phyloP scores from a whole-genome alignment of 2,329 filamentous ascomycete species.

The Alternaria sp. region DNA sequence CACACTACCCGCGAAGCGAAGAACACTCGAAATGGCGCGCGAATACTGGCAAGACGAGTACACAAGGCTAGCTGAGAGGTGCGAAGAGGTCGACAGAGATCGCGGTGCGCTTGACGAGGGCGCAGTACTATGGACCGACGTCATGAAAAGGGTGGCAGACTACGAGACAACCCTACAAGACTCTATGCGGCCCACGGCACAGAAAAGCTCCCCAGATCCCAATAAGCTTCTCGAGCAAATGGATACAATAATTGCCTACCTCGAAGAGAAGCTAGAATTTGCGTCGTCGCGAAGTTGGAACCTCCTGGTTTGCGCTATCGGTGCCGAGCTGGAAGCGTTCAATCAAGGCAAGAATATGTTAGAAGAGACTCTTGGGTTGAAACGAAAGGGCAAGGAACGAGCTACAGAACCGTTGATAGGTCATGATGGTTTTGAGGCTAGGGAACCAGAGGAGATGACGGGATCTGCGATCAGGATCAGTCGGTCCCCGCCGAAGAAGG shows the following conservation, averaged over 20 bases:
- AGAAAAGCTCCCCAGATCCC: constrained; percentile 22
- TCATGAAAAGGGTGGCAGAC: constrained; percentile 63
- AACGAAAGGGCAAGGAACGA: constrained; percentile 38
- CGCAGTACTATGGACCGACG: constrained; percentile 68
- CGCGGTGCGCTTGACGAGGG: constrained; percentile 71
- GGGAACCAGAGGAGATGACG: constrained; percentile 36
- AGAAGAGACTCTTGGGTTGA: constrained; percentile 44
- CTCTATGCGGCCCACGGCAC: constrained; percentile 54
- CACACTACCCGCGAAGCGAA: constrained; percentile 65
- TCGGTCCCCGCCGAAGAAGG: constrained; percentile 34
- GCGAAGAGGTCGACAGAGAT: constrained; percentile 65
- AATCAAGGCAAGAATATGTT: constrained; percentile 65
- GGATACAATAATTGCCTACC: constrained; percentile 59
- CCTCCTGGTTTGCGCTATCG: constrained; percentile 75
- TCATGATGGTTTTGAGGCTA: constrained; percentile 20
- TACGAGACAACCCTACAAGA: constrained; percentile 70
- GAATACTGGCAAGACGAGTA: constrained; percentile 74
- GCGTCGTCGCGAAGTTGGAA: constrained; percentile 73
- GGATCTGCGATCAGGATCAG: constrained; percentile 40
- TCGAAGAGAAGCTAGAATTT: constrained; percentile 61
- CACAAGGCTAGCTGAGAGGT: constrained; percentile 61
- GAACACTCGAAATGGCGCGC: constrained; percentile 73
- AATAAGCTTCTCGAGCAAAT: constrained; percentile 54
- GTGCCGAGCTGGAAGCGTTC: constrained; percentile 74
- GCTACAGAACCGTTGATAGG: constrained; percentile 26